Base-by-base conservation (phyloP, 352 stramenopile species). In the Globisporangium okanoganense region DNA sequence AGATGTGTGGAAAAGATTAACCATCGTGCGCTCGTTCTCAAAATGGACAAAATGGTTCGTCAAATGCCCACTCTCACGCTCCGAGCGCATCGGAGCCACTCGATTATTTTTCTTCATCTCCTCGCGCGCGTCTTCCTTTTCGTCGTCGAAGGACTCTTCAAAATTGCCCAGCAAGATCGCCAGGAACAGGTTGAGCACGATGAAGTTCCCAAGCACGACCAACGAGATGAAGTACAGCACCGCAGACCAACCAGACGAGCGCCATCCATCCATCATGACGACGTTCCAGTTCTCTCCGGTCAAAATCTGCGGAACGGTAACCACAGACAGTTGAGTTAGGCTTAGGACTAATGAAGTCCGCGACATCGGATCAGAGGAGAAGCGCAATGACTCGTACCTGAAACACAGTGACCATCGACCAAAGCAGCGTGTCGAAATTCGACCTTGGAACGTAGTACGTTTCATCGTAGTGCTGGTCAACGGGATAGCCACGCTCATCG, bases 281-380 rank as follows among this genome's bases (percentile, higher is more conserved):
- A 70, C 62, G 53, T 97, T 97, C 90, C 91, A 98, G 72, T 97
- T 96, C 62, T 98, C 92, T 22, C 89, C 91, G 22, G 90, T 93
- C 20, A 98, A 64, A 35, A 98, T 82, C 72, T 97, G 72, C 62
- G 81, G 78, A 22, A 78, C 29, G 58, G 13, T 9, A 35, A 13
- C 31, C 13, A 5, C 12, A 51, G 22, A 27, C 10, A 12, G 44
- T n/a, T 33, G 36, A 2, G 36, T 43, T n/a, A 43, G 14, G n/a
- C 13, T n/a, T 43, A n/a, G 36, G 36, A n/a, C 5, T 43, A 18
- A 43, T n/a, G 13, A 5, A n/a, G 36, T 5, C 13, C 5, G 4
- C 13, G 36, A 43, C 36, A 43, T 14, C 13, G 36, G 13, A n/a
- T n/a, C n/a, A n/a, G n/a, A n/a, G n/a, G n/a, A n/a, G n/a, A n/a